phyloP scores from a whole-genome alignment of 768 basidiomycete species.

The Austroboletus festivus region DNA sequence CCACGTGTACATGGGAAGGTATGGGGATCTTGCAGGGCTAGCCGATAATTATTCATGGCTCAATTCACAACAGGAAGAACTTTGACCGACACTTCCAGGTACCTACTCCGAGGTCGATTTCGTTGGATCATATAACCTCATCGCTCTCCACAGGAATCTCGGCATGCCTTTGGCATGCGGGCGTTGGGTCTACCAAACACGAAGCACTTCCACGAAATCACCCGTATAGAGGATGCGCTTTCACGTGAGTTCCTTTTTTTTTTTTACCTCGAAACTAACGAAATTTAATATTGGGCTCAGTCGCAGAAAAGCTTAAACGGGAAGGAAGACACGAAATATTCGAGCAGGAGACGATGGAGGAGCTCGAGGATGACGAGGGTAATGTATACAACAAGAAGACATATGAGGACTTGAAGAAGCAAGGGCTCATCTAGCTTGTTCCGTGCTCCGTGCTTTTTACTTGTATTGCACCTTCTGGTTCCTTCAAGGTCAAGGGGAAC shows the following conservation, averaged over 20 bases:
- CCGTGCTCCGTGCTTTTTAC: background rate
- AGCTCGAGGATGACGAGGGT: slow-evolving; percentile 96
- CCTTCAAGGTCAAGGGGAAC: too few relatives aligned
- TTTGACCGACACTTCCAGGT: slow-evolving; percentile 96
- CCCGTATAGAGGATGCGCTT: slow-evolving; percentile 93
- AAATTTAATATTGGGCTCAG: slow-evolving; percentile 37
- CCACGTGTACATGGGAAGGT: slow-evolving; percentile 95
- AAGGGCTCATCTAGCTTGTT: slow-evolving; percentile 70
- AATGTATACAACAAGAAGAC: slow-evolving; percentile 98
- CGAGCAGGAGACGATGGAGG: slow-evolving; percentile 93
- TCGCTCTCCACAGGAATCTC: slow-evolving; percentile 63
- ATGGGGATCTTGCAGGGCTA: slow-evolving; percentile 19
- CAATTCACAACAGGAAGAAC: slow-evolving; percentile 64
- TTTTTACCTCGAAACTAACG: background rate
- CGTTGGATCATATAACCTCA: slow-evolving; percentile 12
- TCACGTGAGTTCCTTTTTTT: slow-evolving; percentile 58
- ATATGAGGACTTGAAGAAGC: slow-evolving; percentile 96
- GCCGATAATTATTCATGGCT: slow-evolving; percentile 14
- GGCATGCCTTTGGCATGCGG: slow-evolving; percentile 98
- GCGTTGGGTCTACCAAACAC: slow-evolving; percentile 96
- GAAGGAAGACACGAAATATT: slow-evolving; percentile 95
- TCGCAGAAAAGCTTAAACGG: slow-evolving; percentile 95
- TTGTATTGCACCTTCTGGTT: slow-evolving; percentile 4
- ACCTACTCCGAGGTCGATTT: slow-evolving; percentile 12
- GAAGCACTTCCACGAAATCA: slow-evolving; percentile 99